Base-by-base conservation (phyloP, 2,329 filamentous ascomycete species). In the Xylariaceae sp. region DNA sequence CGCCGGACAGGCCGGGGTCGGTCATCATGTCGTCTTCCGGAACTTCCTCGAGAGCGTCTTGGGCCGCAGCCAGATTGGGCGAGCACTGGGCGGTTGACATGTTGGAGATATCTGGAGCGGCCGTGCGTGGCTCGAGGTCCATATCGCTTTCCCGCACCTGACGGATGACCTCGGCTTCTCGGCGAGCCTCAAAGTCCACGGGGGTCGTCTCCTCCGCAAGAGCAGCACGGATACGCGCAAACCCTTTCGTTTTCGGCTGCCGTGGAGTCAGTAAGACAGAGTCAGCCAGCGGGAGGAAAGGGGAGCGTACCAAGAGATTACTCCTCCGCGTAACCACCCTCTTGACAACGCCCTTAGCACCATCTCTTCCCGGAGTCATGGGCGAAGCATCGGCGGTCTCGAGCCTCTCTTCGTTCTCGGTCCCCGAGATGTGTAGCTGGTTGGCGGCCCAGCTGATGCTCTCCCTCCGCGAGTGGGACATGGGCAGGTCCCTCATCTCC, bases 161-260 rank as follows among this genome's bases (percentile, higher is more conserved):
- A 32, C 87, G 84, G 42, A 98, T 87, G 5, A 96, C 92, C 59
- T 96, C 90, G 23, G 90, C 88, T 65, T 98, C 92, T 24, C 88
- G 81, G 33, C 84, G 80, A 37, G 87, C 79, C 58, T 98, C 92
- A 26, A 83, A 82, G 49, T 98, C 92, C 8, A 94, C 69, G 0
- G 92, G 92, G 0, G 88, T 78, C 12, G 77, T 75, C 62, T 98
- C 92, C 61, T 98, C 92, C 37, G 85, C 71, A 1, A 98, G 70
- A 3, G 88, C 88, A 7, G 90, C 92, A 40, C 85, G 79, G 45
- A 98, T 94, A 9, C 92, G 81, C 5, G 89, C 88, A 58, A 98
- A 98, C 0, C 83, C 88, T 62, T 94, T 94, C 1, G 90, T 92
- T 67, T 96, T 98, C 10, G 93, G 92, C 85, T 93, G 46, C 22